phyloP scores from a whole-genome alignment of 1,284 basidiomycete genomes.

The Microbotryum violaceum region DNA sequence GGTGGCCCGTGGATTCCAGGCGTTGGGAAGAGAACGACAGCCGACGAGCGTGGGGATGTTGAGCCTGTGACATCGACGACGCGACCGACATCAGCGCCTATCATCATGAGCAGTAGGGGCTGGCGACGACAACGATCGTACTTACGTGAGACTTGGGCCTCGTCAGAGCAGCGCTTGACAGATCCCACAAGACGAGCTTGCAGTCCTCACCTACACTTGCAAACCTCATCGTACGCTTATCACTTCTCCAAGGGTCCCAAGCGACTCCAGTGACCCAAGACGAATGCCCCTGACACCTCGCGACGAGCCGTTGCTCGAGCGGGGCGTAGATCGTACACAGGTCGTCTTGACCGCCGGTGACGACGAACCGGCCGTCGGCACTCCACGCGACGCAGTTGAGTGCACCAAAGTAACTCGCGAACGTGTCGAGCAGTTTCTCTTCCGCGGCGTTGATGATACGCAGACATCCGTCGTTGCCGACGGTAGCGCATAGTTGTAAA shows the following conservation, averaged over 20 bases:
- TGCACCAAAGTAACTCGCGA: conserved; percentile 83
- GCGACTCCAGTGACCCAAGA: conserved; percentile 83
- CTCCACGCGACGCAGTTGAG: conserved; percentile 87
- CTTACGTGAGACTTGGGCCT: conserved; percentile 57
- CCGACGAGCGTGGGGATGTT: conserved; percentile 14
- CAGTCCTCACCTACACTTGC: conserved; percentile 91
- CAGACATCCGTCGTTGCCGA: conserved; percentile 80
- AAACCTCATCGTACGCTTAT: conserved; percentile 59
- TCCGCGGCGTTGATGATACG: conserved; percentile 75
- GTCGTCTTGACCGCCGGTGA: conserved; percentile 88
- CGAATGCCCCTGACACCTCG: conserved; percentile 91
- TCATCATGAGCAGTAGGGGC: background rate
- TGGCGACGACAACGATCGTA: background rate
- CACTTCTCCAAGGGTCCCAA: conserved; percentile 78
- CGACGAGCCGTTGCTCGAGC: conserved; percentile 85
- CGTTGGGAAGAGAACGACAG: conserved; percentile 9
- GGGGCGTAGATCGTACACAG: conserved; percentile 86
- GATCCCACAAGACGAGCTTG: conserved; percentile 90
- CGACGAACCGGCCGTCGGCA: conserved; percentile 83
- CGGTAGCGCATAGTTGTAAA: conserved; percentile 72
- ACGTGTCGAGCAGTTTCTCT: conserved; percentile 79
- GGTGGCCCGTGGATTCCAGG: conserved; percentile 6
- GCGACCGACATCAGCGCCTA: background rate
- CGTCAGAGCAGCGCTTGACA: conserved; percentile 68
- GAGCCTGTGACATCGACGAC: background rate